Evolutionary conservation across 2,329 filamentous ascomycete species (phyloP).

Genomic region (Aspergillus sp.): DNA sequence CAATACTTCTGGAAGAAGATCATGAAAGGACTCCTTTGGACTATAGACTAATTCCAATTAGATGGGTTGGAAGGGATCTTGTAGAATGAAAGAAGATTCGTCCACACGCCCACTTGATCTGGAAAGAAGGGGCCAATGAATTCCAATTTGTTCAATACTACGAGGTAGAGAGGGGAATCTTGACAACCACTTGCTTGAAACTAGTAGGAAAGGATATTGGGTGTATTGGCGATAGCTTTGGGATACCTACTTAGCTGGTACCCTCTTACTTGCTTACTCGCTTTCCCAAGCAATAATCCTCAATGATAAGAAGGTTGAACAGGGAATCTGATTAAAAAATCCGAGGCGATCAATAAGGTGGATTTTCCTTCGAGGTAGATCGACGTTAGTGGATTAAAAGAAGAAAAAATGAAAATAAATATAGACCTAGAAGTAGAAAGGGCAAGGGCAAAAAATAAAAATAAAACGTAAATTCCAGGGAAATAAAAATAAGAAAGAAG

Average conservation of each 20-base stretch:
- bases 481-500: neutral
- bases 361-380: neutral
- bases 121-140: neutral
- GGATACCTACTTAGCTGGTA: no score
- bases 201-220: no score
- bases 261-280: no score
- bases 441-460: neutral
- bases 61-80: neutral
- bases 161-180: no score
- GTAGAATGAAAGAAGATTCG: slow-evolving; percentile 2
- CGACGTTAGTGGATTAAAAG: neutral
- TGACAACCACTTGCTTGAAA: no score
- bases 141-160: neutral
- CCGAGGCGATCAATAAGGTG: neutral
- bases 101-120: neutral
- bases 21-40: no score
- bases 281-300: no score
- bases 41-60: neutral
- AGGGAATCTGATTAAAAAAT: neutral
- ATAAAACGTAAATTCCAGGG: neutral
- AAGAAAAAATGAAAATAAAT: neutral
- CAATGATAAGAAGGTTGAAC: no score
- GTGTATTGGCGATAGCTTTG: no score
- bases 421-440: neutral
- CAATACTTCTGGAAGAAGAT: neutral